Evolutionary conservation across 2,329 filamentous ascomycete species (phyloP), one percentile per base, ranked within the genome.

Genomic region (Colletotrichum plurivorum): DNA sequence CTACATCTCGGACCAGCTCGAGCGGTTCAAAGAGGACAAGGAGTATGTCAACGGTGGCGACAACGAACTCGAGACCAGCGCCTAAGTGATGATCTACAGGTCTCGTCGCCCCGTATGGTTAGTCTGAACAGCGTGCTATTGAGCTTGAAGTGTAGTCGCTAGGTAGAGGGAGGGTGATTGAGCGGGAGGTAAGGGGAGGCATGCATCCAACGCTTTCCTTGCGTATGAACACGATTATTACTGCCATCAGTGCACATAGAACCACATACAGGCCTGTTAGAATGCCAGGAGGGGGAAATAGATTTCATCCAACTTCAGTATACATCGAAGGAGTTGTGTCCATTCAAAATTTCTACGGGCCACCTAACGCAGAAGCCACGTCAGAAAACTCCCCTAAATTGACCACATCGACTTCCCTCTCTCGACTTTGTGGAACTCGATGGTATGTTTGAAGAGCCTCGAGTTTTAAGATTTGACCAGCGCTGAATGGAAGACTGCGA

Each of bases 1-100:
- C 72, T 97, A 97, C 78, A 92, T 98, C 65, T 90, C 88, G 36
- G 92, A 94, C 71, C 93, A 97, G 82, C 84, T 98, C 67, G 87
- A 92, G 78, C 86, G 91, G 65, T 91, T 96, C 75, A 90, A 75
- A 71, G 75, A 77, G 25, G 76, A 78, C 20, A 74, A 73, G 59
- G 58, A 64, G 55, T 31, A 74, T 71, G 51, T 75, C 31, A 56
- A 75, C 25, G 76, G 71, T 16, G 74, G 79, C 12, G 82, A 78
- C 12, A 84, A 87, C 45, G 85, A 88, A 74, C 82, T 83, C 71
- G 85, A 87, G 76, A 80, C 84, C 76, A 70, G 48, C 16, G 67
- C 43, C 56, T 59, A 57, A 55, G 41, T 31, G 55, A 52, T 52
- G 45, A 48, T 46, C 27, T 22, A 31, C 46, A 45, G n/a, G 18